A percentile compares a stretch with the other conserved stretches of the same genome.
phyloP scores from a whole-genome alignment of 495 filamentous ascomycete genomes.

The Lepidopterella palustris region DNA sequence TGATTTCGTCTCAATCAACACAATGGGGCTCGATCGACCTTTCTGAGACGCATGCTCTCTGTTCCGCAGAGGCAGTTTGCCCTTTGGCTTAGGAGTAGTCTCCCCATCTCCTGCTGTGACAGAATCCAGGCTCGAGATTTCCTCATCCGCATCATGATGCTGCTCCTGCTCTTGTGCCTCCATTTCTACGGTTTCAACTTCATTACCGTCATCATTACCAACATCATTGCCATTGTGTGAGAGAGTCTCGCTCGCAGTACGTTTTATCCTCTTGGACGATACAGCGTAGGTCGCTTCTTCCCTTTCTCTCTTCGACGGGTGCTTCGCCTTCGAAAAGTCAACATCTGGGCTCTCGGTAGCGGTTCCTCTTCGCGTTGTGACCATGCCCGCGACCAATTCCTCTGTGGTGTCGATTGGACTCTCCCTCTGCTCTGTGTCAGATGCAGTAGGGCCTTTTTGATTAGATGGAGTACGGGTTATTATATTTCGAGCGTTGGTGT shows the following conservation, averaged over 20 bases:
- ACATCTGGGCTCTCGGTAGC: conserved; percentile 6
- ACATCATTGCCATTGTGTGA: no score
- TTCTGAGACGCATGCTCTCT: background rate
- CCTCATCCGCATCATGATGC: background rate
- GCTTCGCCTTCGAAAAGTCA: background rate
- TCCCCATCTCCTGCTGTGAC: background rate
- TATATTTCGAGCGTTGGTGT: conserved; percentile 15
- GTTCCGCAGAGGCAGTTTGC: background rate
- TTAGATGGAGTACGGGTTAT: conserved; percentile 20
- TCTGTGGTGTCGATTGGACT: background rate
- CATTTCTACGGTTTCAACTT: background rate
- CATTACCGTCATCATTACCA: background rate
- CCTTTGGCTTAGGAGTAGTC: background rate
- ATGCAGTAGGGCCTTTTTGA: conserved; percentile 2
- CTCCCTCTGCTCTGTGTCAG: background rate
- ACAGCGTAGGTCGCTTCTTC: background rate
- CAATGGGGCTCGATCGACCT: background rate
- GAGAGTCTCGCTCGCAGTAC: background rate
- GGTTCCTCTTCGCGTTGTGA: conserved; percentile 20
- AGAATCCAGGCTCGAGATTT: background rate
- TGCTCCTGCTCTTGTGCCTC: background rate
- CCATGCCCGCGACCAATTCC: conserved; percentile 14
- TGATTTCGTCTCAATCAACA: background rate
- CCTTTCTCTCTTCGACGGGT: background rate
- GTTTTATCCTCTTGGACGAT: background rate